phyloP scores from a whole-genome alignment of 2,329 filamentous ascomycete species.

The Aspergillus vadensis region DNA sequence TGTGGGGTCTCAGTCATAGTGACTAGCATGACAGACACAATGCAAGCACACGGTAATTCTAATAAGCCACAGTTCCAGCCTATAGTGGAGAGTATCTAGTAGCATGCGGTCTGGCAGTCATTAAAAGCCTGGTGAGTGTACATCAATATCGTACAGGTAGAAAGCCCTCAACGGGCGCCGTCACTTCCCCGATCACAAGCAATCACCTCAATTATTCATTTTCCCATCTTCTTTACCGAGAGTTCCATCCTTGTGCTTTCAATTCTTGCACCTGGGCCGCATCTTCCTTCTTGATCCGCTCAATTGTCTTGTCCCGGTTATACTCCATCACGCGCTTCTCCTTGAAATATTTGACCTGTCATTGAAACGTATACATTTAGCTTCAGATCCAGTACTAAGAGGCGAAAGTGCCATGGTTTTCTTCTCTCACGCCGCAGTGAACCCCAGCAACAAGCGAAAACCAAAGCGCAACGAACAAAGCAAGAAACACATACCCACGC shows the following conservation, averaged over 20 bases:
- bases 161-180: neutral
- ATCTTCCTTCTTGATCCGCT: conserved; percentile 72
- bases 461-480: neutral
- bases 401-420: too few species aligned
- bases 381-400: neutral
- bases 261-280: conserved; percentile 60
- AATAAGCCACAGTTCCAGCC: neutral
- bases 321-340: conserved; percentile 91
- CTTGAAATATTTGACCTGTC: conserved; percentile 94
- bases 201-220: neutral
- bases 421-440: neutral
- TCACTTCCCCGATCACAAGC: conserved; percentile 19
- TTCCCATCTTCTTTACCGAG: conserved; percentile 1
- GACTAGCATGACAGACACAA: conserved; percentile 1
- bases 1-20: neutral
- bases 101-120: neutral
- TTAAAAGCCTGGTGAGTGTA: neutral
- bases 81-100: conserved; percentile 3
- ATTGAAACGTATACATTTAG: conserved; percentile 13
- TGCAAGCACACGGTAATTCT: conserved; percentile 5
- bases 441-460: neutral
- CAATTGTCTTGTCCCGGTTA: conserved; percentile 78
- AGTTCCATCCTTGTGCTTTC: conserved; percentile 45
- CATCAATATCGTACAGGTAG: conserved; percentile 22
- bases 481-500: conserved; percentile 73